These are phyloP conservation scores for Apostasia shenzhenica DNA, from an alignment of 106 monocot genomes.

Conservation along the genomic window DNA sequence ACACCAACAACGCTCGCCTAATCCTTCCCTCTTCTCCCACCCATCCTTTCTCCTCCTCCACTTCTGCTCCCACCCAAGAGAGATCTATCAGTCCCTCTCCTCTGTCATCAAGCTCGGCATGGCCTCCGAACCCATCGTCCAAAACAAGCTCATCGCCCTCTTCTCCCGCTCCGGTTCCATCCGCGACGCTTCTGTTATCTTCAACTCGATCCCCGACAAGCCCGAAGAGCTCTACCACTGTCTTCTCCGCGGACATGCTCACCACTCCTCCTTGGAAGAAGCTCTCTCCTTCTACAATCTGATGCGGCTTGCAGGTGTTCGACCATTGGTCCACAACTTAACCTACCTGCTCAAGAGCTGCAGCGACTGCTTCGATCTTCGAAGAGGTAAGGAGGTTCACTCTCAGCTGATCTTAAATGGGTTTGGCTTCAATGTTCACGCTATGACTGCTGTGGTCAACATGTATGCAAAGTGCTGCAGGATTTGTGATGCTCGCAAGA, in stretches of 20 bases:
- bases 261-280: conserved; percentile 12
- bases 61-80: conserved; percentile 21
- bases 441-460: conserved; percentile 57
- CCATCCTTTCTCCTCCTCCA: conserved; percentile 41
- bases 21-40: conserved; percentile 24
- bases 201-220: conserved; percentile 33
- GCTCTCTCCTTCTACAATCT: conserved; percentile 25
- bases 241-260: conserved; percentile 37
- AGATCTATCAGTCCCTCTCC: conserved; percentile 42
- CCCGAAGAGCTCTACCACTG: conserved; percentile 44
- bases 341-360: conserved; percentile 68
- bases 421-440: conserved; percentile 28
- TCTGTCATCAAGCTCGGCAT: conserved; percentile 39
- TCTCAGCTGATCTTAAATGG: conserved; percentile 45
- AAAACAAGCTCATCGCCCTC: conserved; percentile 49
- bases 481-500: conserved; percentile 31
- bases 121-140: conserved; percentile 23
- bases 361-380: conserved; percentile 33
- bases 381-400: conserved; percentile 50
- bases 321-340: conserved; percentile 35
- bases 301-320: conserved; percentile 32
- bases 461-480: conserved; percentile 68
- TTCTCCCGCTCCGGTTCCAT: conserved; percentile 47
- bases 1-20: background rate
- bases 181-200: conserved; percentile 33